Evolutionary conservation across 1,139 yeast species (phyloP), one percentile per base, ranked within the genome.

Genomic region (Yamadazyma membranifaciens): DNA sequence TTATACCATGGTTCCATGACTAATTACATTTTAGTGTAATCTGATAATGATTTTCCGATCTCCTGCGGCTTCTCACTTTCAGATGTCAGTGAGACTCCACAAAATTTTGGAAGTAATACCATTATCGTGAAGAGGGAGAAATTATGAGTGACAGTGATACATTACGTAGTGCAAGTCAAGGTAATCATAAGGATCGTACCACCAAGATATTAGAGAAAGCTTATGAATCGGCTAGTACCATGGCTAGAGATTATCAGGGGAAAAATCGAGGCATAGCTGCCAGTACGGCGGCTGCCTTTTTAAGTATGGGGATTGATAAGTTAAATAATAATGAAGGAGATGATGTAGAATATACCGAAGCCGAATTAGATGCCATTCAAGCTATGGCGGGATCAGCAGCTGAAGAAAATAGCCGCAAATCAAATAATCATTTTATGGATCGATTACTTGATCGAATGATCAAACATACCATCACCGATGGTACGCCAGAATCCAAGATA

Each of bases 261-360:
- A 60, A 72, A 9, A 75, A 69, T 48, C 56, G 75, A 40, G 79
- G 78, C 6, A 50, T 79, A 12, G 73, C 81, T 1, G 82, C 81
- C 2, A 80, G 77, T n/a, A 68, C 82, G 3, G 78, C 82, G 3
- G 80, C 83, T 2, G 70, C 81, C 0, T 52, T 80, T 10, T 52
- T 80, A n/a, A 75, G 78, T 37, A 69, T 78, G 42, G 78, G 84
- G 1, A 56, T 76, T 13, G 83, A 78, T 37, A 65, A 62, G 41
- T 29, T 50, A 11, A 48, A 49, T 13, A 27, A 37, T 15, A 37
- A 33, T 9, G 25, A 15, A 12, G 13, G 33, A n/a, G 46, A 43
- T 9, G 16, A 15, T 12, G 13, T 36, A n/a, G 46, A 43, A 15
- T 50, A 47, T 37, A 39, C 52, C 0, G 50, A 48, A 12, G 51